A percentile compares a stretch with the other conserved stretches of the same genome.
phyloP scores from a whole-genome alignment of 129 eudicot genomes.

The Chrysanthemum makinoi region DNA sequence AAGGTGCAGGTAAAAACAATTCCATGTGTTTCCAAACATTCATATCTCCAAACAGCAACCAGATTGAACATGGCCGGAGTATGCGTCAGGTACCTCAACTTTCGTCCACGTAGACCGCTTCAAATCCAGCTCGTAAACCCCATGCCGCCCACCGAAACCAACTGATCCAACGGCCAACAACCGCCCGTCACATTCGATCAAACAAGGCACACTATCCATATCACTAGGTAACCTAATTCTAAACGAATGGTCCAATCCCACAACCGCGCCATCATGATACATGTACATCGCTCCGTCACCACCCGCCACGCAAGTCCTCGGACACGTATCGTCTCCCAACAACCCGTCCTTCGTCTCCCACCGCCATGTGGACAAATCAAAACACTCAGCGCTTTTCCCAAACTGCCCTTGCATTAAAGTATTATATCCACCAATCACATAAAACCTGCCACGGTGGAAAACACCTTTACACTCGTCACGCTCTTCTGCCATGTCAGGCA shows the following conservation, averaged over 20 bases:
- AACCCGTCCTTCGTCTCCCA: constrained; percentile 53
- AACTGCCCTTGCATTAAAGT: constrained; percentile 72
- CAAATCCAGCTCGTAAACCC: constrained; percentile 49
- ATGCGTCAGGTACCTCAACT: constrained; percentile 41
- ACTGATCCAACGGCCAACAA: constrained; percentile 63
- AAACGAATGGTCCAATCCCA: constrained; percentile 28
- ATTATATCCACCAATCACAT: constrained; percentile 78
- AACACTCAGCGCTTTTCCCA: constrained; percentile 53
- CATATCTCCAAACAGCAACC: constrained; percentile 65
- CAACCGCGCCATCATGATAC: constrained; percentile 42
- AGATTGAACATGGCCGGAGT: constrained; percentile 72
- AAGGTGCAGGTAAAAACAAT: background rate
- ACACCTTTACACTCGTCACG: constrained; percentile 73
- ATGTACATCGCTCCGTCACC: constrained; percentile 44
- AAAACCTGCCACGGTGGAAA: constrained; percentile 66
- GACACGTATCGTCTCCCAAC: constrained; percentile 45
- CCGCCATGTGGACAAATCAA: constrained; percentile 42
- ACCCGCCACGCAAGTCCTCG: constrained; percentile 53
- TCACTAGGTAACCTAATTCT: constrained; percentile 47
- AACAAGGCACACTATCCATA: constrained; percentile 29
- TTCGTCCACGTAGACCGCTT: constrained; percentile 46
- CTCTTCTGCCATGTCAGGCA: constrained; percentile 75
- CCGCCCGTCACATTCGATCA: constrained; percentile 53
- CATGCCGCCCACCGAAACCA: constrained; percentile 42
- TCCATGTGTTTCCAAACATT: background rate